A percentile compares a stretch with the other conserved stretches of the same genome.
Evolutionary conservation across 2,329 filamentous ascomycete species (phyloP).

Genomic region (Coleophoma eucalyptorum): DNA sequence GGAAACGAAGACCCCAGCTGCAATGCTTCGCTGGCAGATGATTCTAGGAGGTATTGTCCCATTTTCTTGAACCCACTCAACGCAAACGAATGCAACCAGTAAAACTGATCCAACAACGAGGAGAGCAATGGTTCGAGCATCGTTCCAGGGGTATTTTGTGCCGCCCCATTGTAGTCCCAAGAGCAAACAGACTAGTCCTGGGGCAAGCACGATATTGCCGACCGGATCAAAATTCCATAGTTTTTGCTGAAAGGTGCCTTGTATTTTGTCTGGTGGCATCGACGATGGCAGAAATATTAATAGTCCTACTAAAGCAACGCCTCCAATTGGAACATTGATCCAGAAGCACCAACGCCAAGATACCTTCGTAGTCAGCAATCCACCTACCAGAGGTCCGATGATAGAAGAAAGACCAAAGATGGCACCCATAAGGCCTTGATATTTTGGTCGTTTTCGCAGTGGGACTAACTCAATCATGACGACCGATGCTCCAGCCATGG

Average conservation of each 20-base stretch:
- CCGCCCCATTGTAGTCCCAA: slow-evolving; percentile 41
- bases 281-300: slow-evolving; percentile 46
- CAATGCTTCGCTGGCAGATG: slow-evolving; percentile 26
- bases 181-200: slow-evolving; percentile 34
- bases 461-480: slow-evolving; percentile 43
- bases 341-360: slow-evolving; percentile 19
- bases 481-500: slow-evolving; percentile 43
- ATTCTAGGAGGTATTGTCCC: slow-evolving; percentile 32
- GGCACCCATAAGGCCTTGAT: slow-evolving; percentile 15
- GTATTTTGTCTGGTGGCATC: slow-evolving; percentile 56
- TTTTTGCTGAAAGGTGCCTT: slow-evolving; percentile 30
- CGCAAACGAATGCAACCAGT: slow-evolving; percentile 24
- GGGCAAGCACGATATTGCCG: slow-evolving; percentile 34
- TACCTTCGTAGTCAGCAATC: not conserved
- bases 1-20: slow-evolving; percentile 21
- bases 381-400: slow-evolving; percentile 24
- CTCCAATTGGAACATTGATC: slow-evolving; percentile 40
- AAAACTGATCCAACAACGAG: slow-evolving; percentile 27
- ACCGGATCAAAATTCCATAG: slow-evolving; percentile 39
- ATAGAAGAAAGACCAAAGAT: slow-evolving; percentile 9
- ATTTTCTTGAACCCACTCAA: slow-evolving; percentile 32
- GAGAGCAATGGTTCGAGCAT: slow-evolving; percentile 31
- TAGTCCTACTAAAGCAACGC: slow-evolving; percentile 51
- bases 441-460: not conserved
- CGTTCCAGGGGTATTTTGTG: slow-evolving; percentile 34